Evolutionary conservation across 2,329 filamentous ascomycete species (phyloP).

Genomic region (Fusarium citri): DNA sequence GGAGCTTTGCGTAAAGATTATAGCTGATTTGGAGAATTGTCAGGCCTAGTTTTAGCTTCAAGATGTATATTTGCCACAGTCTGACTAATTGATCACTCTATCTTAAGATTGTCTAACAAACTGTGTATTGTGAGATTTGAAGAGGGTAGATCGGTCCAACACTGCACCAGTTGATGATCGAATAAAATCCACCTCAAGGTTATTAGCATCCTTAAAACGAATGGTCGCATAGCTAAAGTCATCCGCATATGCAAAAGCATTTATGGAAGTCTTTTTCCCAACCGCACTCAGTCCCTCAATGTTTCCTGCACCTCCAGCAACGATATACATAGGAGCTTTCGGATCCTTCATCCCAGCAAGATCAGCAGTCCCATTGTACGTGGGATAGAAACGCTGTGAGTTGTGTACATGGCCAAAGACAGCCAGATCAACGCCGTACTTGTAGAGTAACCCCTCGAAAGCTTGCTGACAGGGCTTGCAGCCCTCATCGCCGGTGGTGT

Average conservation of each 20-base stretch:
- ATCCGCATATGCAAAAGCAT: slow-evolving; percentile 29
- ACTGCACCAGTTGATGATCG: slow-evolving; percentile 13
- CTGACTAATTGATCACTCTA: too few species aligned
- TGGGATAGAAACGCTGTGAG: slow-evolving; percentile 18
- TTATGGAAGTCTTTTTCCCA: neutral
- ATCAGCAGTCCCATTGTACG: slow-evolving; percentile 20
- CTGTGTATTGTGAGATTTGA: slow-evolving; percentile 14
- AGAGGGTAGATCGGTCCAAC: slow-evolving; percentile 12
- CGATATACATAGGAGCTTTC: slow-evolving; percentile 28
- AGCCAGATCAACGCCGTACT: slow-evolving; percentile 20
- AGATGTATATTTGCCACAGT: too few species aligned
- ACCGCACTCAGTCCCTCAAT: slow-evolving; percentile 21
- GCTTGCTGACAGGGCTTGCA: slow-evolving; percentile 29
- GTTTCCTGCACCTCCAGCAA: slow-evolving; percentile 21
- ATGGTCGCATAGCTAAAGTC: slow-evolving; percentile 32
- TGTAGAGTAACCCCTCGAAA: slow-evolving; percentile 23
- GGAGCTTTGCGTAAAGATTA: neutral
- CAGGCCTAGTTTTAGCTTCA: neutral
- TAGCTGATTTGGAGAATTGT: neutral
- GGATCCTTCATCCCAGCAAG: slow-evolving; percentile 14
- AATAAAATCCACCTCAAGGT: slow-evolving; percentile 12
- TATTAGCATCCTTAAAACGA: slow-evolving; percentile 11
- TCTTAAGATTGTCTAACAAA: neutral
- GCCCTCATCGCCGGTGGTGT: slow-evolving; percentile 52
- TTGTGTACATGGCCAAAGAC: slow-evolving; percentile 29